phyloP scores from a whole-genome alignment of 768 basidiomycete species.

The Auricularia heimuer region DNA sequence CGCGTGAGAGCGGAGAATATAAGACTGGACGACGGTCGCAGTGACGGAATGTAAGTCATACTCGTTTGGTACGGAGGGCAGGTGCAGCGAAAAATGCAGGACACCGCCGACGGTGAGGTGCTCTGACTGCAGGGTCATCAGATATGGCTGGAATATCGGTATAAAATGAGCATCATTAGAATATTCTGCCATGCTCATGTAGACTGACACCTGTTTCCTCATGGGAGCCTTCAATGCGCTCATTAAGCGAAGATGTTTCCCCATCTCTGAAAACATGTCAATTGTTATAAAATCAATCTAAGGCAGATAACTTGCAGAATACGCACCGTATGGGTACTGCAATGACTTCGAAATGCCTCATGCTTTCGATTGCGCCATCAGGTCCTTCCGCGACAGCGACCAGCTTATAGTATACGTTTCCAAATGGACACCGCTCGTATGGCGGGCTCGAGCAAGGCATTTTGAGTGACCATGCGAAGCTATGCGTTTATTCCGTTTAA shows the following conservation, averaged over 20 bases:
- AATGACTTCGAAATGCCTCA: neutral
- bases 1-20: neutral
- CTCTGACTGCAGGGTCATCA: neutral
- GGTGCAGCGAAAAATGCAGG: neutral
- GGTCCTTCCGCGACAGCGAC: neutral
- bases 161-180: neutral
- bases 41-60: neutral
- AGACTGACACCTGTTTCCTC: neutral
- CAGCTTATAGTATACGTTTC: neutral
- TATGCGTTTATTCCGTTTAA: neutral
- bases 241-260: neutral
- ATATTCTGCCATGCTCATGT: no score
- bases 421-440: neutral
- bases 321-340: neutral
- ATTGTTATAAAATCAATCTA: neutral
- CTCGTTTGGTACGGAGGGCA: neutral
- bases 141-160: neutral
- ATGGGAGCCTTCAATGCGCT: neutral
- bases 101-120: neutral
- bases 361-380: neutral
- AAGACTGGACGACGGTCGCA: neutral
- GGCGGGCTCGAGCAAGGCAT: neutral
- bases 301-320: neutral
- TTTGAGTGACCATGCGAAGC: neutral
- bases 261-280: neutral